Evolutionary conservation across 1,284 basidiomycete genomes (phyloP).

Genomic region (Trametes polyzona): DNA sequence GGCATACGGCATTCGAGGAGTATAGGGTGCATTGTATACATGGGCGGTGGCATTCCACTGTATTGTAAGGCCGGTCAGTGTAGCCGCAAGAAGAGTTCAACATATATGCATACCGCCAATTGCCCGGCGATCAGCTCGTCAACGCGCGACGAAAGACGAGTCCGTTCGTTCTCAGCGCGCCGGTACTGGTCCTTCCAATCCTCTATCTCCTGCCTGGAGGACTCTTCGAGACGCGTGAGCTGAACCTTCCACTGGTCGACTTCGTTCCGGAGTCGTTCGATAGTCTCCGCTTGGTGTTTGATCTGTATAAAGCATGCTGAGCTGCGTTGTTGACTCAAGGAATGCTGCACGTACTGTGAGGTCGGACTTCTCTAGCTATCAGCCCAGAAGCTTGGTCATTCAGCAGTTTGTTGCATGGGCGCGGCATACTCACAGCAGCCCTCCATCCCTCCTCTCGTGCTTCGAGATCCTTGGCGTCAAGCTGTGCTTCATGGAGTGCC

Average conservation of each 20-base stretch:
- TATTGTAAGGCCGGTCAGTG: not conserved
- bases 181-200: constrained; percentile 77
- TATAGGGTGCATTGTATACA: constrained; percentile 23
- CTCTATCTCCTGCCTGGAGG: constrained; percentile 47
- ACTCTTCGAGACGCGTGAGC: constrained; percentile 54
- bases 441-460: constrained; percentile 53
- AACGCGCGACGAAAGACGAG: constrained; percentile 52
- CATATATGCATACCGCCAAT: constrained; percentile 34
- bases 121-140: constrained; percentile 60
- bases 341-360: constrained; percentile 47
- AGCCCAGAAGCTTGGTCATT: not conserved
- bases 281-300: constrained; percentile 61
- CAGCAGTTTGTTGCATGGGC: not conserved
- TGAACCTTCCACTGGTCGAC: constrained; percentile 71
- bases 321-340: not conserved
- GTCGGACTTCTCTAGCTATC: constrained; percentile 59
- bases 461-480: constrained; percentile 54
- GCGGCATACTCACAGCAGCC: constrained; percentile 49
- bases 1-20: constrained; percentile 25
- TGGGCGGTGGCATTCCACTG: constrained; percentile 25
- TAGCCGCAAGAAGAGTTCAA: not conserved
- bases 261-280: constrained; percentile 63
- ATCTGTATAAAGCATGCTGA: constrained; percentile 41
- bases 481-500: constrained; percentile 45
- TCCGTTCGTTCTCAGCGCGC: constrained; percentile 66